Evolutionary conservation across 768 basidiomycete genomes (phyloP), one percentile per base, ranked within the genome.

Genomic region (Coprinellus aureogranulatus): DNA sequence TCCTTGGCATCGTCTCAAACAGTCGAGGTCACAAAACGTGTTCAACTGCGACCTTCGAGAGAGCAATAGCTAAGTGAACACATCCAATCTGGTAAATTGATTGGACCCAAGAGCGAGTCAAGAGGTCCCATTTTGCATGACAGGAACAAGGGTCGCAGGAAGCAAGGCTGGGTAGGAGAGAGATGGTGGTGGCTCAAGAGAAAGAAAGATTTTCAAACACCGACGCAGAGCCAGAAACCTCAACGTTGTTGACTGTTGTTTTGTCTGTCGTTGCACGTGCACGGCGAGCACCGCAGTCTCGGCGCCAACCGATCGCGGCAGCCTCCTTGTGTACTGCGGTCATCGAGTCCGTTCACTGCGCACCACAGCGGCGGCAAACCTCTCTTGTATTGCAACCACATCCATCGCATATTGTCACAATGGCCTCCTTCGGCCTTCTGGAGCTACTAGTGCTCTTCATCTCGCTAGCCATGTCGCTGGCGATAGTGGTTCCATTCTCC

Each of bases 401-500:
- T 49, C 40, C 42, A 61, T 61, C 52, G n/a, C n/a, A n/a, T 72
- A 74, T 37, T 20, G 9, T 25, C 30, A 37, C 20, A 52, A 52
- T 52, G 50, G 50, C 50, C 22, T 34, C 34, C 67, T 64, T 77
- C 54, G 58, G 69, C 28, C 42, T 80, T 54, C 22, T 67, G 11
- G 77, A 81, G 3, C 57, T 74, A 10, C 42, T 79, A 6, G 53
- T 83, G 11, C 65, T 85, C 4, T 54, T 81, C 18, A 60, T 77
- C 10, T 81, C 85, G 22, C 64, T 84, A 26, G 71, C 73, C 23
- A 44, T 87, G 34, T 84, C 82, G 34, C 69, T 90, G n/a, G 77
- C 73, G 34, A 67, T 88, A 26, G 72, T 83, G 18, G 81, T 90
- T 4, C 83, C 85, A 11, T 71, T 90, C 12, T 79, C 83, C 8